Evolutionary conservation across 169 alveolate genomes (phyloP), one percentile per base, ranked within the genome.

Genomic region (Plasmodium fragile): DNA sequence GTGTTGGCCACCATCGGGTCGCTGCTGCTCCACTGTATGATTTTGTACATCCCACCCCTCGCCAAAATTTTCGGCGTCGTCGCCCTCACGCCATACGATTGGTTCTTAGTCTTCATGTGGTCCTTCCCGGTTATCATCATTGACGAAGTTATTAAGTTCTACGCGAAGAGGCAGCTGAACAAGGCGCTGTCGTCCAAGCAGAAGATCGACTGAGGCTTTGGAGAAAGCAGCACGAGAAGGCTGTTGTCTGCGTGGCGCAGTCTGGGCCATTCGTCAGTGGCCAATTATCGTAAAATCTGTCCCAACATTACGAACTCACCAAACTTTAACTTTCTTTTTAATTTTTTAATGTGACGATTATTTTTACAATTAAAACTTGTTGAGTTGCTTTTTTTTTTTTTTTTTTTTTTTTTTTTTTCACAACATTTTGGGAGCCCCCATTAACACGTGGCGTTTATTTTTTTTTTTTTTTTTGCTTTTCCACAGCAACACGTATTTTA

Each of bases 41-140:
- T 99, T 25, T 96, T 99, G 52, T 99, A 99, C 95, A 97, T 98
- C 39, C 99, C 99, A 6, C 96, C 98, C 85, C 95, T 99, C 81
- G 98, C 98, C 25, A 81, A 95, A 32, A 96, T 98, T 65, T 98
- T 99, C 95, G 98, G 98, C 75, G 99, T 98, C 45, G 98, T 98
- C 8, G 98, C 99, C 2, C 96, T 99, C 43, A 97, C 96, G 34
- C 55, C 83, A 87, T 95, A 97, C 81, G 99, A 99, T 92, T 99
- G 99, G 99, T 45, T 95, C 5, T 93, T 98, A 41, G 99, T 99
- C n/a, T 81, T 99, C 55, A 95, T 96, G 10, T 99, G 99, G 96
- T 98, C 99, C 8, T 95, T 97, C 79, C 99, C 99, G n/a, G 99
- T 99, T 28, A 97, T 98, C 34, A 49, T 99, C 65, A 96, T 99